Evolutionary conservation across 768 basidiomycete species (phyloP).

Genomic region (Naganishia onofrii): DNA sequence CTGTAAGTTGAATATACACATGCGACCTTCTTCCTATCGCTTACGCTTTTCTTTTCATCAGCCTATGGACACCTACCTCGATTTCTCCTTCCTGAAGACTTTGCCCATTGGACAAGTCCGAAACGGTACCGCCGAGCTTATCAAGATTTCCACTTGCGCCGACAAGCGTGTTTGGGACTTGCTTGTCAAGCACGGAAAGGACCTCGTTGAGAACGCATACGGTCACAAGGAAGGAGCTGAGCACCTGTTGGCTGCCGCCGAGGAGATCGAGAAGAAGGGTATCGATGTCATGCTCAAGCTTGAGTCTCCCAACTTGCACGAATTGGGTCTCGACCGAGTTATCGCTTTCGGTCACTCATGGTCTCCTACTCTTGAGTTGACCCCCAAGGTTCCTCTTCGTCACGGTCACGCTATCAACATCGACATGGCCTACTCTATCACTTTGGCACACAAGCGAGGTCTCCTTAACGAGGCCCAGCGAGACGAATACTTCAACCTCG

Average conservation of each 20-base stretch:
- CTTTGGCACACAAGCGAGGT: constrained; percentile 51
- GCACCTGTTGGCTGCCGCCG: constrained; percentile 40
- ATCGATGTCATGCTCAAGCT: constrained; percentile 54
- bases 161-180: constrained; percentile 50
- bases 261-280: constrained; percentile 50
- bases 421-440: constrained; percentile 54
- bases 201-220: constrained; percentile 52
- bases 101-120: constrained; percentile 51
- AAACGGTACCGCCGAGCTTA: constrained; percentile 53
- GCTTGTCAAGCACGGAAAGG: constrained; percentile 51
- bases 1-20: neutral
- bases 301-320: constrained; percentile 53
- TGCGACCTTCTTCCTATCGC: neutral
- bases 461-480: constrained; percentile 50
- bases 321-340: constrained; percentile 53
- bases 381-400: constrained; percentile 49
- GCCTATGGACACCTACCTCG: constrained; percentile 52
- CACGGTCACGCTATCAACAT: constrained; percentile 53
- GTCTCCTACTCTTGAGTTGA: constrained; percentile 52
- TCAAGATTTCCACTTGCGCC: constrained; percentile 53
- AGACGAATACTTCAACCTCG: constrained; percentile 51
- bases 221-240: constrained; percentile 48
- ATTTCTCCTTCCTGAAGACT: constrained; percentile 52
- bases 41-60: constrained; percentile 1
- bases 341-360: constrained; percentile 42